phyloP scores from a whole-genome alignment of 345 rosid genomes.

The Melaleuca quinquenervia region DNA sequence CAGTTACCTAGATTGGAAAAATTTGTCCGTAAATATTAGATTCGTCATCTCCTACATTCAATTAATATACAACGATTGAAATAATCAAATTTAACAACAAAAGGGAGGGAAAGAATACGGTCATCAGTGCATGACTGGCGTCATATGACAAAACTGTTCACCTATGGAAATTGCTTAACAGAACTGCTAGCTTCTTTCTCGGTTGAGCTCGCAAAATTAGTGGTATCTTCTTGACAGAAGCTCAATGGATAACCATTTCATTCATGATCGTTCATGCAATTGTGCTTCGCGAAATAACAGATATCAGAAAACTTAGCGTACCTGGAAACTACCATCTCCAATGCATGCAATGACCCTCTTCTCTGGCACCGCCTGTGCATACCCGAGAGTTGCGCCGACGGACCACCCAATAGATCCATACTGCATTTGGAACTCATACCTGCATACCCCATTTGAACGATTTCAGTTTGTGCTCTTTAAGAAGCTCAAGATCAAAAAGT shows the following conservation, averaged over 20 bases:
- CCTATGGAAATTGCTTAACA: background rate
- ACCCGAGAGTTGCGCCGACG: conserved; percentile 75
- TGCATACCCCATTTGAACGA: conserved; percentile 5
- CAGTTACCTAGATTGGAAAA: conserved; percentile 40
- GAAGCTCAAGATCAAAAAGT: background rate
- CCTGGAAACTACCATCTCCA: conserved; percentile 90
- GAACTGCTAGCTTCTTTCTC: background rate
- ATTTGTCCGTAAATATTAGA: background rate
- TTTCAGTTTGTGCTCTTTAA: background rate
- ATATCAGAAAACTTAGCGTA: background rate
- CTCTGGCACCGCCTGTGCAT: conserved; percentile 64
- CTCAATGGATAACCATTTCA: background rate
- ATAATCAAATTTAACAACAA: background rate
- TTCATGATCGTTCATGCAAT: background rate
- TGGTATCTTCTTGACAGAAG: background rate
- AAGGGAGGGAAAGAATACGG: background rate
- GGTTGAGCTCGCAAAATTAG: background rate
- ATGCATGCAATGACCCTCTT: conserved; percentile 75
- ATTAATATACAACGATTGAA: background rate
- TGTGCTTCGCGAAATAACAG: background rate
- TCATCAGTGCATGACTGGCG: background rate
- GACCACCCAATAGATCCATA: conserved; percentile 93
- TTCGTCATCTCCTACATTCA: background rate
- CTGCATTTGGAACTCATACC: conserved; percentile 87
- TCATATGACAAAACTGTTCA: background rate